Conservation (phyloP, 352 stramenopile genomes). For the Aphanomyces astaci region DNA sequence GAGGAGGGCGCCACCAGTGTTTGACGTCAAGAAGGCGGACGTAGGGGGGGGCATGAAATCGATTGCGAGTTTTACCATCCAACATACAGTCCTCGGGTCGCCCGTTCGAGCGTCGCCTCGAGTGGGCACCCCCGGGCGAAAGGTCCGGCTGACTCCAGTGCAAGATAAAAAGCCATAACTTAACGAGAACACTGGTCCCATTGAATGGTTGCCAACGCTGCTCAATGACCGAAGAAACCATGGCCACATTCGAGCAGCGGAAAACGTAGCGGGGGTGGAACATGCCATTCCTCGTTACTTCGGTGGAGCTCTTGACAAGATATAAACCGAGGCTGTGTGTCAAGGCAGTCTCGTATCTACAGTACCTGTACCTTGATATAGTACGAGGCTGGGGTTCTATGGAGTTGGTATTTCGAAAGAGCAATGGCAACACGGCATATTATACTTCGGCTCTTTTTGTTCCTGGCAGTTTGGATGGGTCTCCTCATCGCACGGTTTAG, state of each 20-base stretch:
- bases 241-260: no score
- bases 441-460: not conserved
- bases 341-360: no score
- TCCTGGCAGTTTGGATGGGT: not conserved
- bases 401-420: no score
- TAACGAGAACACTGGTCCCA: not conserved
- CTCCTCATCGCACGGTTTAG: not conserved
- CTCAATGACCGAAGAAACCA: no score
- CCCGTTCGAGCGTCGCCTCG: not conserved
- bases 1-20: not conserved
- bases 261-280: no score
- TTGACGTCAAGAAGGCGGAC: not conserved
- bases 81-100: not conserved
- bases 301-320: no score
- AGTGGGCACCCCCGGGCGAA: not conserved
- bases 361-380: no score
- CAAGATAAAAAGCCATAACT: not conserved
- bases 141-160: not conserved
- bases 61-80: not conserved
- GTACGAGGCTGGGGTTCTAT: no score
- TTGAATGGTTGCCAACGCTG: no score
- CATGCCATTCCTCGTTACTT: no score
- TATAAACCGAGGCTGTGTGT: no score
- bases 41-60: not conserved
- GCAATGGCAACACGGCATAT: no score